Percentiles rank a stretch among this genome's conserved stretches.
phyloP scores from a whole-genome alignment of 768 basidiomycete genomes.

The Favolaschia claudopus region DNA sequence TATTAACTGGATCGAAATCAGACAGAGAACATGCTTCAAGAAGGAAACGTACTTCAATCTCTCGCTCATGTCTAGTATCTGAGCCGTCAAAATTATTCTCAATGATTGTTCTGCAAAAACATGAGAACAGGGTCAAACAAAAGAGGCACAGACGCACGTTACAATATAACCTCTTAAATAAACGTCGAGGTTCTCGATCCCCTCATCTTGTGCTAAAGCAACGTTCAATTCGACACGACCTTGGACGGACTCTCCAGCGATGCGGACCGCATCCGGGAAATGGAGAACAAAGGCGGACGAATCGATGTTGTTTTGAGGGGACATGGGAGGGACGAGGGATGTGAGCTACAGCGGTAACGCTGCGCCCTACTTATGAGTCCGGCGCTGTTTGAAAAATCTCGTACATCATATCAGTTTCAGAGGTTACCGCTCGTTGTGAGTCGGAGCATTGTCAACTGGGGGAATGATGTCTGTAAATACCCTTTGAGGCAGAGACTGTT shows the following conservation, averaged over 20 bases:
- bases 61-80: constrained; percentile 8
- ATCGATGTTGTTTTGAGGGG: neutral
- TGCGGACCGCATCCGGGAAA: constrained; percentile 9
- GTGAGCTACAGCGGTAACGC: no score
- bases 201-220: constrained; percentile 19
- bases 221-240: constrained; percentile 18
- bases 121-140: neutral
- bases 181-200: constrained; percentile 13
- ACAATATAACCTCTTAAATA: constrained; percentile 13
- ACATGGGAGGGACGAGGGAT: no score
- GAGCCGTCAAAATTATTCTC: constrained; percentile 18
- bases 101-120: constrained; percentile 1
- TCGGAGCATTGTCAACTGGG: no score
- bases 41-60: constrained; percentile 9
- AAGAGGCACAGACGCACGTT: constrained; percentile 7
- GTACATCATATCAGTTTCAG: no score
- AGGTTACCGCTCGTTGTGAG: no score
- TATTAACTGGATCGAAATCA: constrained; percentile 1
- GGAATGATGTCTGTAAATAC: no score
- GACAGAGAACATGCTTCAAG: neutral
- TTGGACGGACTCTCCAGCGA: constrained; percentile 18
- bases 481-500: no score
- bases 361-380: no score
- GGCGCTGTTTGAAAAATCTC: no score
- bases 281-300: constrained; percentile 14